phyloP scores from a whole-genome alignment of 2,329 filamentous ascomycete genomes.

The Beauveria pseudobassiana region DNA sequence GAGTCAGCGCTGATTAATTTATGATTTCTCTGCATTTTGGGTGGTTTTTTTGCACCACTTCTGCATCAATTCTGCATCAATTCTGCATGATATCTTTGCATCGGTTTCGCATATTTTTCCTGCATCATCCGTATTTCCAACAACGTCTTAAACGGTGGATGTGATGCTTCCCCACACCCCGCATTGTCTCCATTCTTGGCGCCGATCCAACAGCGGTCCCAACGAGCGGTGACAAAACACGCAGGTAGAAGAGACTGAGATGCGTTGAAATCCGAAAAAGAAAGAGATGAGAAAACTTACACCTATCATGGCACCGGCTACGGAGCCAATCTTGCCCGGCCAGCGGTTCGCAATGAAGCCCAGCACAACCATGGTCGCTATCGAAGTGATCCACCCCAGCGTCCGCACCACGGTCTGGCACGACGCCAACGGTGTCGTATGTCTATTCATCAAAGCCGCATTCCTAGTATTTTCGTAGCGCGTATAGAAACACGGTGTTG shows the following conservation, averaged over 20 bases:
- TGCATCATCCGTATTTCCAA: no score
- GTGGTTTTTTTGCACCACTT: neutral
- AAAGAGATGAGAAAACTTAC: constrained; percentile 18
- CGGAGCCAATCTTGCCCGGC: constrained; percentile 21
- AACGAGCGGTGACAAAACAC: neutral
- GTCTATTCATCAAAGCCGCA: neutral
- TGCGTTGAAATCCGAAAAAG: neutral
- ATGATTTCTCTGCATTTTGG: neutral
- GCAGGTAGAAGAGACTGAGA: neutral
- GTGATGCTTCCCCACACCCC: neutral
- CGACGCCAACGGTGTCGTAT: neutral
- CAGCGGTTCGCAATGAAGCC: constrained; percentile 26
- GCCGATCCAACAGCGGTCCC: neutral
- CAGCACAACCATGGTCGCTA: constrained; percentile 25
- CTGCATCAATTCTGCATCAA: neutral
- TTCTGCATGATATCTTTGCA: neutral
- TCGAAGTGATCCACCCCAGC: constrained; percentile 25
- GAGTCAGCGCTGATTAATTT: neutral
- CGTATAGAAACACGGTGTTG: no score
- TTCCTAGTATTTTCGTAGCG: neutral
- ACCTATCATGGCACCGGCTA: constrained; percentile 24
- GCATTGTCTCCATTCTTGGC: constrained; percentile 2
- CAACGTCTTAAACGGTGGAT: neutral
- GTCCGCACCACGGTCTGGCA: constrained; percentile 18
- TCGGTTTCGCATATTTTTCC: no score